Base-by-base conservation (phyloP, 2,329 filamentous ascomycete species). In the Chrysoporthe puriensis region DNA sequence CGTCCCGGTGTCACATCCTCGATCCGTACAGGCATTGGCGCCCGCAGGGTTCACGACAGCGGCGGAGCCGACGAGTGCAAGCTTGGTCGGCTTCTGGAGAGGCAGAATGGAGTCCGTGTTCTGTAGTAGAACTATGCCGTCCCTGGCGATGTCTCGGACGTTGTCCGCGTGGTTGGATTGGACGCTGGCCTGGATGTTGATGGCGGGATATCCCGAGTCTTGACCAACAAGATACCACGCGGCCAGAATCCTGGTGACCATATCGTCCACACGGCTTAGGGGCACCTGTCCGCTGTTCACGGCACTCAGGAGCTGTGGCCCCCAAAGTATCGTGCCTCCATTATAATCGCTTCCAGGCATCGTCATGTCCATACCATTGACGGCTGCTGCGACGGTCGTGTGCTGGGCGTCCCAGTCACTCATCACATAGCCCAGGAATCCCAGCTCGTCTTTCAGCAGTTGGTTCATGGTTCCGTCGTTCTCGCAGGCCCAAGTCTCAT, bases 381-480 rank as follows among this genome's bases (percentile, higher is more conserved):
- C 83, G 34, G 91, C 88, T 63, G 85, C 84, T 11, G 84, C 84
- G 9, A 88, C 86, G 69, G 91, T 92, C 34, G 88, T 87, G 78
- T 94, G 91, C 74, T 94, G 91, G 2, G 90, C 92, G 71, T 85
- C 82, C 92, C 92, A 96, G 77, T 96, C 92, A 64, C 76, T 82
- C 77, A 85, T 78, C 44, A 83, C 75, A 67, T 81, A 82, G 7
- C 81, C 92, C 83, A 75, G 89, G 83, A 94, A 95, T n/a, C 90
- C 92, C 14, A 96, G 83, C 76, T 93, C 89, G 16, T 83, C 78
- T 78, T 93, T 92, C 18, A 93, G 79, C 3, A 93, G 75, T 61
- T 84, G 83, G 74, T 90, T 90, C 64, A 91, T 74, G 3, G 82
- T 77, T 61, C 85, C 80, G 68, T 85, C 84, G 77, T 90, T 91